Evolutionary conservation across 257 asterid species (phyloP).

Genomic region (Nicotiana undulata): DNA sequence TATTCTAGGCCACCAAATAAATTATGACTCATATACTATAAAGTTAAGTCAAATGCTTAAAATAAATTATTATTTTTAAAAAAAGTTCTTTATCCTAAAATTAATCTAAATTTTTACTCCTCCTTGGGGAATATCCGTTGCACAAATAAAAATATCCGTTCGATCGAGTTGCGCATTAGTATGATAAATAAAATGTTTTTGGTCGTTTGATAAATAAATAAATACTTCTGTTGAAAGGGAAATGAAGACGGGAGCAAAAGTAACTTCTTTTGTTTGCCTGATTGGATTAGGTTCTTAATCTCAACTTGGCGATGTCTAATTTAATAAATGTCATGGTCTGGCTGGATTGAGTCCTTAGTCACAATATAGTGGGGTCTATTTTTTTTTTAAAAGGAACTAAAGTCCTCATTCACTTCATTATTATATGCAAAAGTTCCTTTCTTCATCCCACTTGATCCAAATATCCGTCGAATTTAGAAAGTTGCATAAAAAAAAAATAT

Average conservation of each 20-base stretch:
- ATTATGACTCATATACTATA: background rate
- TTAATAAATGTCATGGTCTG: background rate
- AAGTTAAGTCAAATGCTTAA: too few relatives aligned
- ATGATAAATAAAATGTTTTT: background rate
- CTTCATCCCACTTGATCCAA: constrained; percentile 18
- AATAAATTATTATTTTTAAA: too few relatives aligned
- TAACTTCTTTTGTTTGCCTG: background rate
- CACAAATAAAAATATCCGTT: too few relatives aligned
- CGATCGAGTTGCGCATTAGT: constrained; percentile 21
- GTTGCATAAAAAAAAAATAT: background rate
- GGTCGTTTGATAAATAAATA: background rate
- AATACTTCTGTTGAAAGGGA: background rate
- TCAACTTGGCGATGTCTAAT: background rate
- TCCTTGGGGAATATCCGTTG: constrained; percentile 11
- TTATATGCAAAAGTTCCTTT: constrained; percentile 11
- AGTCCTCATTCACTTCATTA: constrained; percentile 6
- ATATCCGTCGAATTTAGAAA: background rate
- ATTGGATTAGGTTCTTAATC: constrained; percentile 16
- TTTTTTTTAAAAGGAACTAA: background rate
- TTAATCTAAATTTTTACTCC: background rate
- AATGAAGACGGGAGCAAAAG: constrained; percentile 6
- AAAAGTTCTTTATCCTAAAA: background rate
- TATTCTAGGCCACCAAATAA: background rate
- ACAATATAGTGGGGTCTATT: background rate
- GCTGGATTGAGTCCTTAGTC: background rate